A percentile compares a stretch with the other conserved stretches of the same genome.
Evolutionary conservation across 2,329 filamentous ascomycete species (phyloP).

Genomic region (Remersonia thermophila): DNA sequence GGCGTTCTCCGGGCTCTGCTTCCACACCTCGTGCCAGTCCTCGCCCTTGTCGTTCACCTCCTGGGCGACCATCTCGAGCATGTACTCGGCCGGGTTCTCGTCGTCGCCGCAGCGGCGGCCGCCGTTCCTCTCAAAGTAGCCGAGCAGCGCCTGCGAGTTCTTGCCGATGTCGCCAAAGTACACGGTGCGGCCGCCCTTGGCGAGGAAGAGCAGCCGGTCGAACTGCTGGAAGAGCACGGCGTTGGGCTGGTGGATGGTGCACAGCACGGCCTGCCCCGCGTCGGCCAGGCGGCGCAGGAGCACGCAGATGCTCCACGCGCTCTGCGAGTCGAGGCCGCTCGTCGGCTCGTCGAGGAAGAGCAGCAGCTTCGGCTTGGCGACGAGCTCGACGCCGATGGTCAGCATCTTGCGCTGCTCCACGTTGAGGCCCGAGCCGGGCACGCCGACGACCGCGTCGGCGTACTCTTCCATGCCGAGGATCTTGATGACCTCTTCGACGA

Average conservation of each 20-base stretch:
- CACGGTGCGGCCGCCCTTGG: slow-evolving; percentile 52
- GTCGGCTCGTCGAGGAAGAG: slow-evolving; percentile 64
- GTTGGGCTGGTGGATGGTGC: slow-evolving; percentile 40
- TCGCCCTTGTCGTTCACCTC: slow-evolving; percentile 26
- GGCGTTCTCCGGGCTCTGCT: slow-evolving; percentile 36
- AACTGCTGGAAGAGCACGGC: slow-evolving; percentile 36
- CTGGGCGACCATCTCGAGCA: slow-evolving; percentile 44
- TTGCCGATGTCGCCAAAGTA: slow-evolving; percentile 58
- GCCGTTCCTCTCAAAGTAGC: slow-evolving; percentile 51
- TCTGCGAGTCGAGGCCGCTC: slow-evolving; percentile 61
- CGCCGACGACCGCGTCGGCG: slow-evolving; percentile 52
- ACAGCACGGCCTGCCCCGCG: slow-evolving; percentile 36
- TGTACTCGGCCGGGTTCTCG: slow-evolving; percentile 67
- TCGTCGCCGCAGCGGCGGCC: slow-evolving; percentile 44
- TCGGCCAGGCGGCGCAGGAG: slow-evolving; percentile 53
- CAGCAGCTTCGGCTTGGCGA: slow-evolving; percentile 43
- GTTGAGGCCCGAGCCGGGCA: slow-evolving; percentile 46
- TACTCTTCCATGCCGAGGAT: slow-evolving; percentile 57
- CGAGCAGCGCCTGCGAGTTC: slow-evolving; percentile 41
- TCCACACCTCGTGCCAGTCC: slow-evolving; percentile 61
- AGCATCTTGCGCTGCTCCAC: slow-evolving; percentile 50
- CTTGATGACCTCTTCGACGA: slow-evolving; percentile 52
- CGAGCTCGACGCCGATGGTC: slow-evolving; percentile 49
- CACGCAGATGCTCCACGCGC: slow-evolving; percentile 59
- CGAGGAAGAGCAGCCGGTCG: slow-evolving; percentile 48